Conservation (phyloP, 192 early-diverging fungal species). For the Podochytrium sp. region DNA sequence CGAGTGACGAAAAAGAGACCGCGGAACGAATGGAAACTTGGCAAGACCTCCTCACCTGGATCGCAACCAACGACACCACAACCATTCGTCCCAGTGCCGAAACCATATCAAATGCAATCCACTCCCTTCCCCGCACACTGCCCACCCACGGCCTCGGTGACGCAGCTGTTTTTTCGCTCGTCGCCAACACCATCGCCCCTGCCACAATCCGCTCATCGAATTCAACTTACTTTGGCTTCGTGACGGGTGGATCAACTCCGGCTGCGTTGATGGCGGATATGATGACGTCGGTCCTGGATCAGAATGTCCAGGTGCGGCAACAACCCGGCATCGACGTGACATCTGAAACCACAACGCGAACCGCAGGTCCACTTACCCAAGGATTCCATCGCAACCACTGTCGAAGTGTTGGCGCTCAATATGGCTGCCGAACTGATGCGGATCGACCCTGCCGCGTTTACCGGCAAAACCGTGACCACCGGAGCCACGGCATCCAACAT, state of each 20-base stretch:
- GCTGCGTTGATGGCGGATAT: slow-evolving; percentile 41
- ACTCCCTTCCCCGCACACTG: background rate
- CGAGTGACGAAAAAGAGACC: too few relatives aligned
- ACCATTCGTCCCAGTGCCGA: background rate
- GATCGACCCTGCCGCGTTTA: slow-evolving; percentile 39
- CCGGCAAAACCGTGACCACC: slow-evolving; percentile 55
- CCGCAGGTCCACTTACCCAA: slow-evolving; percentile 36
- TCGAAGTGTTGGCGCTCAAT: slow-evolving; percentile 45
- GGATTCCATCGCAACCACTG: slow-evolving; percentile 46
- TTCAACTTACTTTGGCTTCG: slow-evolving; percentile 62
- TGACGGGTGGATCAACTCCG: slow-evolving; percentile 61
- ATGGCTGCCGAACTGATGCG: slow-evolving; percentile 55
- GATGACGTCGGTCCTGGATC: slow-evolving; percentile 34
- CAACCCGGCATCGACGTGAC: background rate
- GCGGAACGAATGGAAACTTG: too few relatives aligned
- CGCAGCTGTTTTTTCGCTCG: background rate
- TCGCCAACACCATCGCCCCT: background rate
- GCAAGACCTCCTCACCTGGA: too few relatives aligned
- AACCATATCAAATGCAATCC: background rate
- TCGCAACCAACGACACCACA: too few relatives aligned
- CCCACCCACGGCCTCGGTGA: background rate
- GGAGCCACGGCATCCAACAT: slow-evolving; percentile 62
- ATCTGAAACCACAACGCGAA: background rate
- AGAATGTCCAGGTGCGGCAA: slow-evolving; percentile 29
- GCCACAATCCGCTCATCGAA: background rate